Percentiles rank a stretch among this genome's conserved stretches.
Evolutionary conservation across 2,329 filamentous ascomycete species (phyloP).

Genomic region (Cadophora sp.): DNA sequence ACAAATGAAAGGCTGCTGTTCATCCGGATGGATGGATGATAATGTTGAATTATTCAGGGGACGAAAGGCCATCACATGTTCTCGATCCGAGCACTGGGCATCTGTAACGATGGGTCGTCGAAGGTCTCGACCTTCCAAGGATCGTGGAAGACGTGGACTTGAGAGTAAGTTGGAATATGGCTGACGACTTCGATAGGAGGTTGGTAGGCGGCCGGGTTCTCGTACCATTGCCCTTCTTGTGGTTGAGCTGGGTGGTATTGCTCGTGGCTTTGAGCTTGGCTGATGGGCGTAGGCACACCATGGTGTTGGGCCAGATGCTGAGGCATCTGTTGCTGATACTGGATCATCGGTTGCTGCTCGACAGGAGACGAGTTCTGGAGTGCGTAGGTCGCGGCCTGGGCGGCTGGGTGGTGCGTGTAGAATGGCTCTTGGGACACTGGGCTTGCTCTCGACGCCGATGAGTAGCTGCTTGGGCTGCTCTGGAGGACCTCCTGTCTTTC

Average conservation of each 20-base stretch:
- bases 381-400: constrained; percentile 55
- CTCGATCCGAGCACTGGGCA: constrained; percentile 65
- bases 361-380: constrained; percentile 57
- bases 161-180: constrained; percentile 59
- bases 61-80: constrained; percentile 52
- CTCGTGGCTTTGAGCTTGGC: constrained; percentile 46
- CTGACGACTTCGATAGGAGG: constrained; percentile 62
- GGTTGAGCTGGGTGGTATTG: constrained; percentile 50
- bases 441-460: constrained; percentile 60
- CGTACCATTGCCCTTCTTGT: constrained; percentile 61
- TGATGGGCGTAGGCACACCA: constrained; percentile 41
- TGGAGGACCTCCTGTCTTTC: constrained; percentile 57
- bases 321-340: constrained; percentile 44
- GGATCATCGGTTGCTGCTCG: constrained; percentile 51
- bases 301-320: constrained; percentile 36
- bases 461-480: constrained; percentile 65
- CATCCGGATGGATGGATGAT: neutral
- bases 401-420: constrained; percentile 61
- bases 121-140: constrained; percentile 64
- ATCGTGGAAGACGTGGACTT: constrained; percentile 58
- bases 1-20: constrained; percentile 29
- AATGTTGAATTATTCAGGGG: constrained; percentile 15
- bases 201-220: constrained; percentile 56
- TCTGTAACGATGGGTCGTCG: constrained; percentile 63
- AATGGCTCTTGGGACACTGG: constrained; percentile 60